These are phyloP conservation scores for Cladosporium oxysporum DNA, from an alignment of 2,329 filamentous ascomycete genomes.

Conservation along the genomic window DNA sequence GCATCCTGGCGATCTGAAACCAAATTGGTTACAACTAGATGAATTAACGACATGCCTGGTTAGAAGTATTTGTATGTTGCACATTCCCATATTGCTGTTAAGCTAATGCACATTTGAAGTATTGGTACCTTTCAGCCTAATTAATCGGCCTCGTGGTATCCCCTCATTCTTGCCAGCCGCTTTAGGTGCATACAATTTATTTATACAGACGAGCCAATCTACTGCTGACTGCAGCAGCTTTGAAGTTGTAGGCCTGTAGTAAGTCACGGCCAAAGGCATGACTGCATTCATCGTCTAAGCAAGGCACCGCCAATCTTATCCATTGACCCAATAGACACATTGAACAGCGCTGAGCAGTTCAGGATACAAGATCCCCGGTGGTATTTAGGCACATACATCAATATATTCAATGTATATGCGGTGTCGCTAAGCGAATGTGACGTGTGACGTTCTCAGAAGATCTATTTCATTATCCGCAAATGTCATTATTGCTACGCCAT, in stretches of 20 bases:
- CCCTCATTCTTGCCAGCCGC: background rate
- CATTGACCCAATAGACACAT: background rate
- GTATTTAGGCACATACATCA: background rate
- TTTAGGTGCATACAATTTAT: background rate
- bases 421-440: background rate
- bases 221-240: background rate
- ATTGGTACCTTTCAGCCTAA: background rate
- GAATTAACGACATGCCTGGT: too few species aligned
- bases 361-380: too few species aligned
- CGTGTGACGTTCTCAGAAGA: background rate
- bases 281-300: background rate
- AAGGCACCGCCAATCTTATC: background rate
- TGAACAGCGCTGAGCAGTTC: background rate
- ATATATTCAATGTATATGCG: background rate
- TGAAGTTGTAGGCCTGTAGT: background rate
- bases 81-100: background rate
- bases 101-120: background rate
- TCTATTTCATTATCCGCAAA: background rate
- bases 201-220: background rate
- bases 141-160: background rate
- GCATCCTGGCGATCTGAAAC: constrained; percentile 2
- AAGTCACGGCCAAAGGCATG: background rate
- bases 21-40: background rate
- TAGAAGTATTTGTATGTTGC: background rate
- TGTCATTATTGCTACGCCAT: background rate